phyloP scores from a whole-genome alignment of 202 grass and related monocot genomes.

The Carex arenaria region DNA sequence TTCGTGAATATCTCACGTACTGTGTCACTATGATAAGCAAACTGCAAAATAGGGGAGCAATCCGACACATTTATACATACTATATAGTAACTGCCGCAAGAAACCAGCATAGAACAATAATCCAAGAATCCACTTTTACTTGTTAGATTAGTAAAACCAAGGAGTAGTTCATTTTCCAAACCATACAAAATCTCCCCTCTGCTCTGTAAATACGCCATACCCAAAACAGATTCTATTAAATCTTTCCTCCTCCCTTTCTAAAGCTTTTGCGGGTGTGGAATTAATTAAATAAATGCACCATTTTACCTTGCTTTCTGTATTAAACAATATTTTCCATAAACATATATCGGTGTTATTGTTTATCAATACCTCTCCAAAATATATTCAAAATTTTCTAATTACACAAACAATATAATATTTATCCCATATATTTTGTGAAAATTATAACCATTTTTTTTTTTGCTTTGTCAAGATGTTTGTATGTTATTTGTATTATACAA shows the following conservation, averaged over 20 bases:
- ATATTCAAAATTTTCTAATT: not conserved
- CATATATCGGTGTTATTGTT: too few species aligned
- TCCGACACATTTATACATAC: not conserved
- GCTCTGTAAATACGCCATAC: slow-evolving; percentile 1
- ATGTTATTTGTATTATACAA: too few species aligned
- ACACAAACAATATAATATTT: not conserved
- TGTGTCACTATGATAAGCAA: too few species aligned
- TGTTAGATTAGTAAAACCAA: slow-evolving; percentile 2
- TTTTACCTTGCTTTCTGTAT: not conserved
- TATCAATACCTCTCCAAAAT: not conserved
- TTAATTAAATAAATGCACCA: not conserved
- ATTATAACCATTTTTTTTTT: not conserved
- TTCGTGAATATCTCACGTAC: too few species aligned
- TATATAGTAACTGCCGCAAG: not conserved
- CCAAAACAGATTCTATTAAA: not conserved
- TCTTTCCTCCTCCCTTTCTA: not conserved
- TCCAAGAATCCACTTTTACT: slow-evolving; percentile 15
- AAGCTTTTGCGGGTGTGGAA: not conserved
- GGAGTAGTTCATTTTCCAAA: not conserved
- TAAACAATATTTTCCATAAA: too few species aligned
- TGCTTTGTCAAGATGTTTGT: not conserved
- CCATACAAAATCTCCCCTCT: not conserved
- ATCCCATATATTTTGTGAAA: not conserved
- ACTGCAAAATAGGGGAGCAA: not conserved
- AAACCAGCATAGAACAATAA: not conserved